phyloP scores from a whole-genome alignment of 148 eudicot species.

The Cornus suecica region DNA sequence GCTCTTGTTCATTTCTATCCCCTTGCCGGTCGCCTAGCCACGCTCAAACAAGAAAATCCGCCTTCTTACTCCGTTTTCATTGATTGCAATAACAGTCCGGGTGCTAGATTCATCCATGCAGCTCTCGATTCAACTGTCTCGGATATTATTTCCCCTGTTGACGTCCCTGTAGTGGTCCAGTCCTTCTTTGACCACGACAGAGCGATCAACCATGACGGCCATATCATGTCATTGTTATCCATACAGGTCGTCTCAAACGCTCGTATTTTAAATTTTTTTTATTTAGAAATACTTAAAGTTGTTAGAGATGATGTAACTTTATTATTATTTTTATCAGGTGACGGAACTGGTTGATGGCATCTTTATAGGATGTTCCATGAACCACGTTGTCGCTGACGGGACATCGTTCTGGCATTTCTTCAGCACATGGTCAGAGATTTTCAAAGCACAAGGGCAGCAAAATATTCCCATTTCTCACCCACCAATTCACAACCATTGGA shows the following conservation, averaged over 20 bases:
- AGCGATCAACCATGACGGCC: slow-evolving; percentile 36
- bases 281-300: no score
- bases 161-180: slow-evolving; percentile 34
- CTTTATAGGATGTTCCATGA: slow-evolving; percentile 34
- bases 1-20: slow-evolving; percentile 32
- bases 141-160: slow-evolving; percentile 17
- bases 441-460: slow-evolving; percentile 6
- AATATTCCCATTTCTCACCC: slow-evolving; percentile 14
- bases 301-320: no score
- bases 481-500: slow-evolving; percentile 25
- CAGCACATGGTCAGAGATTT: slow-evolving; percentile 24
- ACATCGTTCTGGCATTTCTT: slow-evolving; percentile 37
- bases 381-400: slow-evolving; percentile 33
- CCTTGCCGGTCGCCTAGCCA: slow-evolving; percentile 31
- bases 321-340: slow-evolving; percentile 14
- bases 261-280: no score
- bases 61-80: slow-evolving; percentile 18
- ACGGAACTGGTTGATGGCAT: slow-evolving; percentile 38
- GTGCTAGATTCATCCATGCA: slow-evolving; percentile 35
- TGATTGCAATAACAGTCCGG: slow-evolving; percentile 26
- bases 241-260: slow-evolving; percentile 4
- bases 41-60: slow-evolving; percentile 23
- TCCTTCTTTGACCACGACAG: slow-evolving; percentile 38
- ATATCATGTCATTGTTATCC: slow-evolving; percentile 21
- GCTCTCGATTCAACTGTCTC: neutral